Evolutionary conservation across 352 stramenopile genomes (phyloP).

Genomic region (Pythium pyrilobum): DNA sequence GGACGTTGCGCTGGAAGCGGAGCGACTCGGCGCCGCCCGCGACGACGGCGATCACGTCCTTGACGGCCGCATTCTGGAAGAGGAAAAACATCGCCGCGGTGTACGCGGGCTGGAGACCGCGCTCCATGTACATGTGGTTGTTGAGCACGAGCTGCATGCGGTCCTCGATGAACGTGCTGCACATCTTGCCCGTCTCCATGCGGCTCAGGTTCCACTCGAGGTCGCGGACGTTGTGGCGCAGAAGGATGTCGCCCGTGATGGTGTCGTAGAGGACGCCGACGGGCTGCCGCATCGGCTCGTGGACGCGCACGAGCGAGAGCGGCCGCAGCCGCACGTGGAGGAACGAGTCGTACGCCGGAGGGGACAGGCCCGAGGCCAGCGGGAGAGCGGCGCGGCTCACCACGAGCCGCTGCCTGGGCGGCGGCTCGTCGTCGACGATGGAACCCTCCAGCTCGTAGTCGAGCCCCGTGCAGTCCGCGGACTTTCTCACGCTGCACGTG

Average conservation of each 20-base stretch:
- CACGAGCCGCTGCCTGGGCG: not conserved
- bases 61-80: not conserved
- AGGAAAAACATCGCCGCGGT: not conserved
- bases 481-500: not conserved
- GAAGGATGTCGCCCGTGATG: constrained; percentile 1
- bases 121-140: constrained; percentile 8
- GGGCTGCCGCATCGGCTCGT: not conserved
- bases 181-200: not conserved
- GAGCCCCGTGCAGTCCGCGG: not conserved
- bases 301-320: constrained; percentile 3
- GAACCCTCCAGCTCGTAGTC: not conserved
- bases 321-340: not conserved
- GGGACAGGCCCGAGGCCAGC: not conserved
- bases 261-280: not conserved
- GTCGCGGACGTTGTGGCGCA: constrained; percentile 2
- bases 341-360: too few relatives aligned
- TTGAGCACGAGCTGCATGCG: not conserved
- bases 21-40: not conserved
- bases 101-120: not conserved
- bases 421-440: too few relatives aligned
- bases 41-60: not conserved
- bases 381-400: not conserved
- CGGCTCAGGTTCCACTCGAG: not conserved
- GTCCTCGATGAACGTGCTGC: constrained; percentile 3
- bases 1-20: not conserved